Percentiles rank a stretch among this genome's conserved stretches.
These are phyloP conservation scores for Cronartium quercuum DNA, from an alignment of 1,284 basidiomycete species.

Conservation along the genomic window DNA sequence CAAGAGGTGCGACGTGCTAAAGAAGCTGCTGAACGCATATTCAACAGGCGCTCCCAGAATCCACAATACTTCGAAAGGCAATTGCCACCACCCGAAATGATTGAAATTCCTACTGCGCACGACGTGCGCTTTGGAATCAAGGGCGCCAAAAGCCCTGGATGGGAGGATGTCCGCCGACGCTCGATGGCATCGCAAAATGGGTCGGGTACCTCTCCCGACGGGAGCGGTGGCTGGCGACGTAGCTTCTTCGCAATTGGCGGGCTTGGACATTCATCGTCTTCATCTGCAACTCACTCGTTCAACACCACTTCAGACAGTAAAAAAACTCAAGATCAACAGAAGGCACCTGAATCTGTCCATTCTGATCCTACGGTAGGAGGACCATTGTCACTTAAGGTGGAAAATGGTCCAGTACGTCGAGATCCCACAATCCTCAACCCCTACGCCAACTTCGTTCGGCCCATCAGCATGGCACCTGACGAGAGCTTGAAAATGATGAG, in stretches of 20 bases:
- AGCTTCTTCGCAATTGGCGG: conserved; percentile 26
- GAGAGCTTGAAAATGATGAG: conserved; percentile 30
- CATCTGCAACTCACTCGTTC: not conserved
- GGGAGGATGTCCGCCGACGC: conserved; percentile 31
- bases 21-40: conserved; percentile 5
- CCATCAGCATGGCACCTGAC: conserved; percentile 31
- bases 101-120: conserved; percentile 37
- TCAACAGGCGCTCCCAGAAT: not conserved
- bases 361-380: not conserved
- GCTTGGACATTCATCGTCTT: not conserved
- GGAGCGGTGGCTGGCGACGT: conserved; percentile 16
- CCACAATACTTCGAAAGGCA: conserved; percentile 6
- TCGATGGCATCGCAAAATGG: not conserved
- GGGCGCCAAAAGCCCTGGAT: conserved; percentile 30
- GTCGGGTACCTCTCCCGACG: not conserved
- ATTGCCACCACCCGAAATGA: conserved; percentile 32
- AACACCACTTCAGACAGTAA: not conserved
- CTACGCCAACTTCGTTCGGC: conserved; percentile 28
- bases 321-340: not conserved
- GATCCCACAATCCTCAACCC: not conserved
- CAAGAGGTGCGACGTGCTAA: not conserved
- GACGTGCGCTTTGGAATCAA: conserved; percentile 39
- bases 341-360: not conserved
- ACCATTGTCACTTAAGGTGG: not conserved
- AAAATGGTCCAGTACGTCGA: not conserved